Conservation (phyloP, 768 basidiomycete species). For the Pulveroboletus frians region DNA sequence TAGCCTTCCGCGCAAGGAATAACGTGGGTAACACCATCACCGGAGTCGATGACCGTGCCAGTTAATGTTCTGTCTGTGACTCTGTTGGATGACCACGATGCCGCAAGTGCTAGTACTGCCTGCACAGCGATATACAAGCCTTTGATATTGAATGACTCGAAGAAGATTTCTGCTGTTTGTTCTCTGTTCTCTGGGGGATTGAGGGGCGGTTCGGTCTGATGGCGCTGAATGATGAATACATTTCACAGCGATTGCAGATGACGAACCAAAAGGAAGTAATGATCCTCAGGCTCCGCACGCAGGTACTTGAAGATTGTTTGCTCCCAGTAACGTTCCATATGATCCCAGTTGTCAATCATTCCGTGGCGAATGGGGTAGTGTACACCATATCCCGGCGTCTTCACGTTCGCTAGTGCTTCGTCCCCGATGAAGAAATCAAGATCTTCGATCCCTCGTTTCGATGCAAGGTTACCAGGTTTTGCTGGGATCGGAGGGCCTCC, state of each 20-base stretch:
- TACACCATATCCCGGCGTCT: conserved; percentile 89
- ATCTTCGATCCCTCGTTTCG: conserved; percentile 96
- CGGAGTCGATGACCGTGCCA: conserved; percentile 97
- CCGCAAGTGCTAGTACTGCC: conserved; percentile 95
- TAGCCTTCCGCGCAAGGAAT: conserved; percentile 96
- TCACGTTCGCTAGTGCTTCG: conserved; percentile 92
- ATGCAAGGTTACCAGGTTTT: conserved; percentile 88
- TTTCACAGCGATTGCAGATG: neutral
- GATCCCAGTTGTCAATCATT: conserved; percentile 97
- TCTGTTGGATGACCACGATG: conserved; percentile 91
- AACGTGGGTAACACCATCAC: conserved; percentile 98
- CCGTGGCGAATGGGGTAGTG: conserved; percentile 97
- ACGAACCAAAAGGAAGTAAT: conserved; percentile 93
- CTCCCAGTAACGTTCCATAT: conserved; percentile 99
- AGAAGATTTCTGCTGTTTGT: conserved; percentile 99
- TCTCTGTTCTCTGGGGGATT: conserved; percentile 98
- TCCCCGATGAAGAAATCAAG: conserved; percentile 99
- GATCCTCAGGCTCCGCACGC: conserved; percentile 96
- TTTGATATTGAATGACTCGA: conserved; percentile 99
- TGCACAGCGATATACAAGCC: conserved; percentile 98
- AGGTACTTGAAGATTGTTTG: conserved; percentile 99
- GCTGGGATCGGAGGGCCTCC: conserved; percentile 74
- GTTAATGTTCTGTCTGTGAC: conserved; percentile 89
- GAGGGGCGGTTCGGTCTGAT: conserved; percentile 95
- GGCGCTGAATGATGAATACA: neutral